A percentile compares a stretch with the other conserved stretches of the same genome.
Evolutionary conservation across 2,329 filamentous ascomycete species (phyloP).

Genomic region (Diaporthe vaccinii): DNA sequence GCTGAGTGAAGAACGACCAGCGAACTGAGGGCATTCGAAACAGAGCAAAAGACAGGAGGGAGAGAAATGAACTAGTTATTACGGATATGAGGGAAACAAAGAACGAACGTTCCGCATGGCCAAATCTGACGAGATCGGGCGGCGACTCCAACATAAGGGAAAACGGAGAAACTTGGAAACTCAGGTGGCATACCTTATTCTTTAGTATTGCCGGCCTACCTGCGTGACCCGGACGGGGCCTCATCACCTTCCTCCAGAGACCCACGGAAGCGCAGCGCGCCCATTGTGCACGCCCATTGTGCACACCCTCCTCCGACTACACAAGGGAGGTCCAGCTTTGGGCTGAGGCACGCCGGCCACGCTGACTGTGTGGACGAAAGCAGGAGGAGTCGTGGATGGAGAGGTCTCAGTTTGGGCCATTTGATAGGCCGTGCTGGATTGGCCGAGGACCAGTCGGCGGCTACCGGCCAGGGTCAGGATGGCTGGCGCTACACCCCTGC

Average conservation of each 20-base stretch:
- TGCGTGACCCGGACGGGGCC: slow-evolving; percentile 37
- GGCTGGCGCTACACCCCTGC: slow-evolving; percentile 60
- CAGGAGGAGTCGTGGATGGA: slow-evolving; percentile 50
- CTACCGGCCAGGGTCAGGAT: slow-evolving; percentile 60
- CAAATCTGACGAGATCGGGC: slow-evolving; percentile 34
- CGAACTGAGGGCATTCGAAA: slow-evolving; percentile 41
- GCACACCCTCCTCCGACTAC: slow-evolving; percentile 38
- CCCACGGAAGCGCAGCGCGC: slow-evolving; percentile 17
- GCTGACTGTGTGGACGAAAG: slow-evolving; percentile 44
- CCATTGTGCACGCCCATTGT: slow-evolving; percentile 30
- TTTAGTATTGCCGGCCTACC: slow-evolving; percentile 42
- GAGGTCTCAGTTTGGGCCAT: slow-evolving; percentile 50
- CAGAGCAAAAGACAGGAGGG: slow-evolving; percentile 32
- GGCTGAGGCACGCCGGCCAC: slow-evolving; percentile 37
- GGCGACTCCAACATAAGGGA: slow-evolving; percentile 34
- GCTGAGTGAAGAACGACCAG: slow-evolving; percentile 46
- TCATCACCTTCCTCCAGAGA: slow-evolving; percentile 32
- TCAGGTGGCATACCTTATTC: slow-evolving; percentile 41
- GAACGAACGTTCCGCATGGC: slow-evolving; percentile 36
- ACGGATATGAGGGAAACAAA: slow-evolving; percentile 35
- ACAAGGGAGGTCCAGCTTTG: slow-evolving; percentile 33
- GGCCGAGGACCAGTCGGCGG: slow-evolving; percentile 61
- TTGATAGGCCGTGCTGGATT: slow-evolving; percentile 59
- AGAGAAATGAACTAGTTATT: slow-evolving; percentile 32
- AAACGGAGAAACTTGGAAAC: slow-evolving; percentile 24